Percentiles rank a stretch among this genome's conserved stretches.
These are phyloP conservation scores for Smallanthus sonchifolius DNA, from an alignment of 129 eudicot species.

Conservation along the genomic window DNA sequence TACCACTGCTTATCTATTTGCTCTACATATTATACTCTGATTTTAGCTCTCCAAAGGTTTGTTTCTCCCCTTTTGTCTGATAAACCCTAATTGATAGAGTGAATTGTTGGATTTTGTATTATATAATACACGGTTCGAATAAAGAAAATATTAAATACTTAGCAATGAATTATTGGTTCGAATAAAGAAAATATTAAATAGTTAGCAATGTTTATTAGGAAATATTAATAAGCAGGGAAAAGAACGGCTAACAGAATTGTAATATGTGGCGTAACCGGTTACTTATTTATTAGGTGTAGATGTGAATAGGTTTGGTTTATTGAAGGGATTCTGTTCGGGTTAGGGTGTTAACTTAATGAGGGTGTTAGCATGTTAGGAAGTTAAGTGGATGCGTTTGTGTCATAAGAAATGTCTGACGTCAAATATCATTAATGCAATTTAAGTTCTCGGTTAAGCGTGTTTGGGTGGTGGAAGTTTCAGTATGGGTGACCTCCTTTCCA, in stretches of 20 bases:
- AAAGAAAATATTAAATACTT: too few species aligned
- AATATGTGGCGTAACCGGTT: too few species aligned
- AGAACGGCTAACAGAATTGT: too few species aligned
- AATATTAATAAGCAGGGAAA: too few species aligned
- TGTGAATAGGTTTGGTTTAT: too few species aligned
- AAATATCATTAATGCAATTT: not conserved
- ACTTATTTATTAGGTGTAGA: too few species aligned
- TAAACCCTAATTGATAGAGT: slow-evolving; percentile 9
- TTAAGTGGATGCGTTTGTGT: not conserved
- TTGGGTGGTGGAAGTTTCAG: not conserved
- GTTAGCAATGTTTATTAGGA: too few species aligned
- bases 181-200: too few species aligned
- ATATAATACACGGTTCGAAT: not conserved
- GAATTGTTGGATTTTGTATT: not conserved
- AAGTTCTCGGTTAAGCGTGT: not conserved
- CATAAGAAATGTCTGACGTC: not conserved
- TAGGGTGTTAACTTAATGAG: not conserved
- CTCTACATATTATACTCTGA: slow-evolving; percentile 4
- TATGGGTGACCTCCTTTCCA: not conserved
- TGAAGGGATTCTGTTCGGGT: too few species aligned
- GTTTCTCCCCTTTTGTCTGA: not conserved
- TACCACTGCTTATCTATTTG: slow-evolving; percentile 23
- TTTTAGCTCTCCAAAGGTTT: slow-evolving; percentile 16
- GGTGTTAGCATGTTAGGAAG: not conserved
- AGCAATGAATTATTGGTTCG: too few species aligned